Conservation (phyloP, 179 eudicot species). For the Camellia oleifera region DNA sequence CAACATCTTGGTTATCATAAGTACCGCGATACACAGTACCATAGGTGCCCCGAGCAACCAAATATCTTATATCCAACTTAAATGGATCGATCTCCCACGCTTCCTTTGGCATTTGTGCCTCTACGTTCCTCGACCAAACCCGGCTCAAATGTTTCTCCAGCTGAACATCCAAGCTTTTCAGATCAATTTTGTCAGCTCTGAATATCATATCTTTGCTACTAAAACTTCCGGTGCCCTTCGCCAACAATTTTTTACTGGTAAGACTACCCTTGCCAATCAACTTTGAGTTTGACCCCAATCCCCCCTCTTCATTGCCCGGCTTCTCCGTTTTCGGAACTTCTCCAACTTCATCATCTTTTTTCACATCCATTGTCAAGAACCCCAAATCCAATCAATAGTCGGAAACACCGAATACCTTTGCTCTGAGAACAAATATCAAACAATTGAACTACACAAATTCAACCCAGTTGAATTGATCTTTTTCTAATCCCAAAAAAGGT, state of each 20-base stretch:
- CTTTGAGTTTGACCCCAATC: conserved; percentile 34
- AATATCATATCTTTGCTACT: conserved; percentile 51
- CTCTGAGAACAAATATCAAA: background rate
- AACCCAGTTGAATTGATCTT: background rate
- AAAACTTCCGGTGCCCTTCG: conserved; percentile 29
- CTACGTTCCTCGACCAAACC: conserved; percentile 53
- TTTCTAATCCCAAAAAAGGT: background rate
- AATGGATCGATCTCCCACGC: conserved; percentile 82
- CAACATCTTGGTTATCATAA: conserved; percentile 83
- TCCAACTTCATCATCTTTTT: conserved; percentile 26
- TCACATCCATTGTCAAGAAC: conserved; percentile 32
- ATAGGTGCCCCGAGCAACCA: conserved; percentile 81
- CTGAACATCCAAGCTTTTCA: conserved; percentile 63
- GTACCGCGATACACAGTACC: conserved; percentile 80
- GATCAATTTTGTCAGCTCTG: conserved; percentile 78
- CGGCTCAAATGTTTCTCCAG: conserved; percentile 64
- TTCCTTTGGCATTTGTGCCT: conserved; percentile 44
- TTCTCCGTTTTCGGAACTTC: conserved; percentile 24
- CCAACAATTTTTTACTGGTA: conserved; percentile 34
- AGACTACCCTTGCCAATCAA: conserved; percentile 50
- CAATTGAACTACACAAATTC: background rate
- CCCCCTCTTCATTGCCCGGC: conserved; percentile 17
- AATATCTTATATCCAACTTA: conserved; percentile 61
- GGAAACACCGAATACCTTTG: background rate
- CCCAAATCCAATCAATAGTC: background rate